Evolutionary conservation across 345 rosid species (phyloP).

Genomic region (Citrus inodora): DNA sequence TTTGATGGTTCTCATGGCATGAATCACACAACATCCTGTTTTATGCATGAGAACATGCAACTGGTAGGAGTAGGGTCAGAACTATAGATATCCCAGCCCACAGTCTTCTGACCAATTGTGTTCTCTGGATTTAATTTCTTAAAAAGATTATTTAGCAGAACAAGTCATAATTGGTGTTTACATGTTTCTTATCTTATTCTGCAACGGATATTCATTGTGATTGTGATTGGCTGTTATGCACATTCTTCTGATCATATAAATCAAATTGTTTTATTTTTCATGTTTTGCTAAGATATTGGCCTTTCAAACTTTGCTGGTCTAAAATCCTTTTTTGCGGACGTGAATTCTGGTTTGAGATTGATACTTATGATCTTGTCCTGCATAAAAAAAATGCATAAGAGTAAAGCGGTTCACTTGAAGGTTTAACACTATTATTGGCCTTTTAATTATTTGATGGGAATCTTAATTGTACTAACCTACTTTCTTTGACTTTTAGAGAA

Average conservation of each 20-base stretch:
- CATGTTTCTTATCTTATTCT: background rate
- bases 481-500: background rate
- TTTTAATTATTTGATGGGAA: background rate
- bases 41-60: constrained; percentile 36
- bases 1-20: constrained; percentile 44
- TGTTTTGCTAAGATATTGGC: background rate
- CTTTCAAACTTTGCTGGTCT: background rate
- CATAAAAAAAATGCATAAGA: background rate
- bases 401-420: background rate
- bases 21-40: constrained; percentile 23
- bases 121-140: background rate
- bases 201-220: background rate
- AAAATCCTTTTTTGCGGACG: background rate
- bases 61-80: constrained; percentile 27
- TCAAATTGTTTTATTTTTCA: background rate
- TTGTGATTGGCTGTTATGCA: background rate
- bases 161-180: background rate
- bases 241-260: background rate
- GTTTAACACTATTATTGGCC: background rate
- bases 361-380: background rate
- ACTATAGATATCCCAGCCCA: constrained; percentile 2
- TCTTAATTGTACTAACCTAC: background rate
- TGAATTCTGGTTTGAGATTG: background rate
- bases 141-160: background rate
- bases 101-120: background rate